Conservation (phyloP, 2,329 filamentous ascomycete genomes). For the Pseudogymnoascus destructans region DNA sequence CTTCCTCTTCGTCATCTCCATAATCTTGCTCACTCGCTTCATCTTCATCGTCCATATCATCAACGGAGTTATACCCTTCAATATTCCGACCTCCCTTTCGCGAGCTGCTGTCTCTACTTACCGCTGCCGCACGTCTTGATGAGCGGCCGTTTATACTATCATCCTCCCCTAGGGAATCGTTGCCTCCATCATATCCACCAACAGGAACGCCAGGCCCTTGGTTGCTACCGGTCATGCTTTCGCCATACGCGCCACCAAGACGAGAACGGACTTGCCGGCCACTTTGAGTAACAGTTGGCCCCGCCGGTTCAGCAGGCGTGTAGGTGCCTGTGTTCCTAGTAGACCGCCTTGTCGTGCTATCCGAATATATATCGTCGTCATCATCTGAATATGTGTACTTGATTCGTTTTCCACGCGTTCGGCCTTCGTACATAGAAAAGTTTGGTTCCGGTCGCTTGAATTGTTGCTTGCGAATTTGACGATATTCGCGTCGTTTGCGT, state of each 20-base stretch:
- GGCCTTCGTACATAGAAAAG: conserved; percentile 89
- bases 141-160: conserved; percentile 27
- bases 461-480: conserved; percentile 58
- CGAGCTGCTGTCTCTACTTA: conserved; percentile 10
- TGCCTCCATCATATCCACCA: conserved; percentile 32
- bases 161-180: conserved; percentile 34
- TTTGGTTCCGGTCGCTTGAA: conserved; percentile 4
- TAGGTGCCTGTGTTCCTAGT: conserved; percentile 61
- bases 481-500: conserved; percentile 84
- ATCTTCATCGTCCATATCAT: conserved; percentile 52
- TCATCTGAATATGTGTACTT: conserved; percentile 95
- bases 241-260: conserved; percentile 41
- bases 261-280: conserved; percentile 67
- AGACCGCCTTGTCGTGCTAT: conserved; percentile 49
- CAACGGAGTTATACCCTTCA: conserved; percentile 43
- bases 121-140: conserved; percentile 27
- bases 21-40: conserved; percentile 63
- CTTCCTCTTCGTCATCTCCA: conserved; percentile 60
- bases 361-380: conserved; percentile 50
- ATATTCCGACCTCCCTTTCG: conserved; percentile 34
- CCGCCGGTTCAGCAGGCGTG: conserved; percentile 56
- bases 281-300: conserved; percentile 61
- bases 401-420: conserved; percentile 88
- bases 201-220: conserved; percentile 11
- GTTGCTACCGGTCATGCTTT: conserved; percentile 40